Base-by-base conservation (phyloP, 2,329 filamentous ascomycete genomes). In the Phialocephala sp. region DNA sequence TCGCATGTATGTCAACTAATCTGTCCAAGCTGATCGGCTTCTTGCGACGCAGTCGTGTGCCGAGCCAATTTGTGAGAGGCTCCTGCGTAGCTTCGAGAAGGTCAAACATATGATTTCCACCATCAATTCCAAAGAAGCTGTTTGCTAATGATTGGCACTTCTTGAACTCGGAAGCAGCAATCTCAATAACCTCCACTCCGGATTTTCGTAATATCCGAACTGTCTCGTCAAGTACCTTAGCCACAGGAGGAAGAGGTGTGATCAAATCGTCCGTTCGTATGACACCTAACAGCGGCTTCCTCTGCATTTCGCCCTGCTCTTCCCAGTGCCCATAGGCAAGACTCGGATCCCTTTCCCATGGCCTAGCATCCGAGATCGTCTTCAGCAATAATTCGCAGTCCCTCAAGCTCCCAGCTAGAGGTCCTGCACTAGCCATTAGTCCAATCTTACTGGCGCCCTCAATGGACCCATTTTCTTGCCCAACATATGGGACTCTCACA, bases 1-100 rank as follows among this genome's bases (percentile, higher is more conserved):
- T 79, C 0, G 81, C 84, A 62, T 89, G 86, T 0, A 89, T 70
- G 22, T 83, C 79, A 2, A 81, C 79, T 0, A 88, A 71, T 52
- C 84, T 80, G 0, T 81, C 77, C 4, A 88, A 73, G 0, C 79
- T 76, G 36, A 83, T 79, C 8, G 80, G 78, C 1, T 80, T 77
- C 54, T 83, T 81, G 9, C 84, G 81, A 43, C 79, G 80, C 47
- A 87, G 76, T 4, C 85, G 80, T 2, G 79, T 79, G 41, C 78
- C 76, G n/a, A 89, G 80, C 86, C 87, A 90, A 0, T 84, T 85
- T 14, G 83, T 87, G 1, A 89, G 76, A 0, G 85, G 84, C 68
- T 89, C 88, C 6, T 78, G 78, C 3, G 81, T 86, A 12, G 78
- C 75, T 60, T 86, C 84, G 27, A 90, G 77, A 6, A 86, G 77